Percentiles rank a stretch among this genome's conserved stretches.
These are phyloP conservation scores for Quercus lobata DNA, from an alignment of 331 rosid species.

Conservation along the genomic window DNA sequence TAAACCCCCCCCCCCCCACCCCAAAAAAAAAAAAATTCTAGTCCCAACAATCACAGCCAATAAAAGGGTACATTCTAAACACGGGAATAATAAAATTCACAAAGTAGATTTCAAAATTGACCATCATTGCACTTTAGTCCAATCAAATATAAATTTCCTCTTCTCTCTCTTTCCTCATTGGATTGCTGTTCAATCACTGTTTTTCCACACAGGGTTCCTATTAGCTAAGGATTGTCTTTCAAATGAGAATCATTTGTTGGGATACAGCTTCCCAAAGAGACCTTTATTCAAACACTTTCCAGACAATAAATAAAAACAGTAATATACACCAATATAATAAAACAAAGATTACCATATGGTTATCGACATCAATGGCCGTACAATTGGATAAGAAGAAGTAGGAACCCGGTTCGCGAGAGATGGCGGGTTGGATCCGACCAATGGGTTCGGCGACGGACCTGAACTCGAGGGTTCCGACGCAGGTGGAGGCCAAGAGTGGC, in stretches of 20 bases:
- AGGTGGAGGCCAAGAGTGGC: conserved; percentile 91
- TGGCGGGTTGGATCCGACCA: conserved; percentile 85
- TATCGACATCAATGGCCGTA: conserved; percentile 41
- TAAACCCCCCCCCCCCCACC: background rate
- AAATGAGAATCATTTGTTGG: too few species aligned
- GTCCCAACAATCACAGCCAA: background rate
- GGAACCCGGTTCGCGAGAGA: conserved; percentile 82
- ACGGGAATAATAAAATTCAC: background rate
- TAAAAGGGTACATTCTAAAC: background rate
- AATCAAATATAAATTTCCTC: background rate
- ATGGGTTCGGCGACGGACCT: conserved; percentile 92
- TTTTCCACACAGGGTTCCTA: background rate
- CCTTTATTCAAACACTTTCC: background rate
- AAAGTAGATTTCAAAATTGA: background rate
- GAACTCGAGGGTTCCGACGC: conserved; percentile 96
- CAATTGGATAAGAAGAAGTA: conserved; percentile 91
- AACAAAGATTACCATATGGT: conserved; percentile 39
- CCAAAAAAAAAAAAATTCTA: too few species aligned
- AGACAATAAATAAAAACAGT: background rate
- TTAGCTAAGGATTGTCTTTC: too few species aligned
- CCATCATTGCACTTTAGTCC: background rate
- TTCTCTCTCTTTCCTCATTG: background rate
- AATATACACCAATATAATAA: too few species aligned
- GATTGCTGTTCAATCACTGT: background rate
- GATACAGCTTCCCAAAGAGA: background rate